Percentiles rank a stretch among this genome's conserved stretches.
phyloP scores from a whole-genome alignment of 129 eudicot species.

The Helianthus tuberosus region DNA sequence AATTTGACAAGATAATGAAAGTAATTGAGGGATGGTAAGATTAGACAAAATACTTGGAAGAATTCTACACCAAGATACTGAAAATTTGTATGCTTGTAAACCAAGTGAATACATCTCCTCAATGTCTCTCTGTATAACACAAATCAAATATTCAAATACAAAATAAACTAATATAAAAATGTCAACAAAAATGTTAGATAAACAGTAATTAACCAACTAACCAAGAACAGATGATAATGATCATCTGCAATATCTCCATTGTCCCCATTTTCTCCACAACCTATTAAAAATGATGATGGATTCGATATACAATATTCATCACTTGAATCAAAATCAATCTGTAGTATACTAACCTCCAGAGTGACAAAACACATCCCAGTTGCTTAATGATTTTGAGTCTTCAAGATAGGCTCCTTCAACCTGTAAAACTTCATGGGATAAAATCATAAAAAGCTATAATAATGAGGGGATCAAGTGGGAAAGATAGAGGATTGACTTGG shows the following conservation, averaged over 20 bases:
- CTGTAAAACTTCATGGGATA: conserved; percentile 26
- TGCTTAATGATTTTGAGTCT: conserved; percentile 72
- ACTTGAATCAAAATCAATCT: background rate
- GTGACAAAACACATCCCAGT: conserved; percentile 70
- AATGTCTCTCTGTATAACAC: conserved; percentile 58
- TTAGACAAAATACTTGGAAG: conserved; percentile 41
- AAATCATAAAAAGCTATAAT: background rate
- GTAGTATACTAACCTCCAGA: conserved; percentile 24
- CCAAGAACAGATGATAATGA: conserved; percentile 72
- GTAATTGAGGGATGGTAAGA: background rate
- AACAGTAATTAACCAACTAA: conserved; percentile 35
- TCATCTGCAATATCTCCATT: conserved; percentile 74
- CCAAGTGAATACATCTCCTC: conserved; percentile 69
- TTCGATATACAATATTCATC: conserved; percentile 22
- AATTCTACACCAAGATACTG: conserved; percentile 85
- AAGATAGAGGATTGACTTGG: conserved; percentile 44
- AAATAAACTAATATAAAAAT: background rate
- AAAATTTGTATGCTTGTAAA: conserved; percentile 65
- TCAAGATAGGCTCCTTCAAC: conserved; percentile 85
- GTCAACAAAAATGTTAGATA: background rate
- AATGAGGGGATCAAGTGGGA: background rate
- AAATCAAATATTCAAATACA: background rate
- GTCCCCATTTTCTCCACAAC: conserved; percentile 33
- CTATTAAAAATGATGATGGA: conserved; percentile 15
- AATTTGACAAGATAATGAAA: too few relatives aligned